Percentiles rank a stretch among this genome's conserved stretches.
Conservation (phyloP, 2,329 filamentous ascomycete species). For the Colletotrichum shisoi region DNA sequence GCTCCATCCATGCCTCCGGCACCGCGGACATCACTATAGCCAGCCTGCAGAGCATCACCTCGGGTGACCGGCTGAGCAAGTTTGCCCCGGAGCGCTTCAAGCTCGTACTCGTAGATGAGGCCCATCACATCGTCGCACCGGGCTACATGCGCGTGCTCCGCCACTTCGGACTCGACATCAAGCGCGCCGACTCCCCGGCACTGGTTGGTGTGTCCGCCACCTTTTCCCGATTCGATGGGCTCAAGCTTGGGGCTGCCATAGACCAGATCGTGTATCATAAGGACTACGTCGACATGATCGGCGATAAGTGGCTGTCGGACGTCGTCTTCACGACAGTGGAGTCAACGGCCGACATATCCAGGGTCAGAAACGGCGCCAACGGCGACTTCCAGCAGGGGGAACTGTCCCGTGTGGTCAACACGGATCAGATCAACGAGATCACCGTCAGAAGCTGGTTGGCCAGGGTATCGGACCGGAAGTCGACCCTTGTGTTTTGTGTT, state of each 20-base stretch:
- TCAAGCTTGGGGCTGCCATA: conserved; percentile 82
- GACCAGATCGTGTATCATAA: conserved; percentile 97
- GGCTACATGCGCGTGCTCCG: conserved; percentile 77
- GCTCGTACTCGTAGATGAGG: conserved; percentile 91
- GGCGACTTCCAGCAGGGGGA: conserved; percentile 83
- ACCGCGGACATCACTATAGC: conserved; percentile 91
- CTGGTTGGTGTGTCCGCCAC: conserved; percentile 91
- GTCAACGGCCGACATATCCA: conserved; percentile 79
- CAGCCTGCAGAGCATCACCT: conserved; percentile 84
- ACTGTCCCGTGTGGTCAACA: conserved; percentile 87
- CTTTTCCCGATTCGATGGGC: conserved; percentile 79
- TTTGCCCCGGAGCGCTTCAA: conserved; percentile 85
- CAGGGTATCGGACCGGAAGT: conserved; percentile 76
- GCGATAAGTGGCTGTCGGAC: conserved; percentile 88
- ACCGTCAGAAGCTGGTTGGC: conserved; percentile 86
- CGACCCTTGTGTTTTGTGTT: conserved; percentile 93
- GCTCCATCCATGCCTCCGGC: conserved; percentile 76
- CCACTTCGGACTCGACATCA: conserved; percentile 74
- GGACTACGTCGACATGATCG: conserved; percentile 72
- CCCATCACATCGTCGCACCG: conserved; percentile 90
- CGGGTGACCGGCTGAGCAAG: conserved; percentile 77
- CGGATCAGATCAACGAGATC: conserved; percentile 78
- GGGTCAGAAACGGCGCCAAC: conserved; percentile 67
- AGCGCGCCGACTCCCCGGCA: conserved; percentile 59
- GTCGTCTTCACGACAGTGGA: conserved; percentile 94